A percentile compares a stretch with the other conserved stretches of the same genome.
Evolutionary conservation across 78 protist genomes (phyloP).

Genomic region (Dictyostelium firmibasis): DNA sequence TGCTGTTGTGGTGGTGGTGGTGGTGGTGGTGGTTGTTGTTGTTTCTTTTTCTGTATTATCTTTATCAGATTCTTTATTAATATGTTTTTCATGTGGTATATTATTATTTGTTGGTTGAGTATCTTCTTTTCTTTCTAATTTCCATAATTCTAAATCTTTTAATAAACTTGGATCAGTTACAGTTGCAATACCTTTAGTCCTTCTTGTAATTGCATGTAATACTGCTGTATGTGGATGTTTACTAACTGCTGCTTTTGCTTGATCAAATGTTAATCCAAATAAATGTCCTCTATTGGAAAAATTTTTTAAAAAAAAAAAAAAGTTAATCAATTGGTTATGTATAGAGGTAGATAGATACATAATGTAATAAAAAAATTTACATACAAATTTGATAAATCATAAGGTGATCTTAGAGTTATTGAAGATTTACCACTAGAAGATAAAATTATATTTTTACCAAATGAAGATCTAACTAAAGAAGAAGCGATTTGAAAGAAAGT

Average conservation of each 20-base stretch:
- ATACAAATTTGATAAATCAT: conserved; percentile 46
- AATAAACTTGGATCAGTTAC: neutral
- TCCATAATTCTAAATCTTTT: conserved; percentile 46
- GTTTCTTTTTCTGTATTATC: neutral
- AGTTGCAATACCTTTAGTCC: conserved; percentile 48
- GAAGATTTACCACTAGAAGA: neutral
- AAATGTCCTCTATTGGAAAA: conserved; percentile 13
- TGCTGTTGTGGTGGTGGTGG: neutral
- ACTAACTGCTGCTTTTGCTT: conserved; percentile 48
- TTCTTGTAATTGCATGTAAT: conserved; percentile 36
- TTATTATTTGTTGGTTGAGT: neutral
- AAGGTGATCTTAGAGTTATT: conserved; percentile 22
- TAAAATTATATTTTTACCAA: conserved; percentile 59
- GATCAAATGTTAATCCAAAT: conserved; percentile 64
- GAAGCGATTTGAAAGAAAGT: conserved; percentile 13
- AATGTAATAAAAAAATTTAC: neutral
- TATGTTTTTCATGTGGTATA: conserved; percentile 40
- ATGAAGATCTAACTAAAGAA: conserved; percentile 15
- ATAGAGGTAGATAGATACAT: too few relatives aligned
- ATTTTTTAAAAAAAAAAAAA: neutral
- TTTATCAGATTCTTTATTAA: neutral
- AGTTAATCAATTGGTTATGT: too few relatives aligned
- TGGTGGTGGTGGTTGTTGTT: neutral
- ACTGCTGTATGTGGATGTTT: conserved; percentile 57
- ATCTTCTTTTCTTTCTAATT: conserved; percentile 23